These are phyloP conservation scores for Plasmodium coatneyi DNA, from an alignment of 169 alveolate species.

Conservation along the genomic window DNA sequence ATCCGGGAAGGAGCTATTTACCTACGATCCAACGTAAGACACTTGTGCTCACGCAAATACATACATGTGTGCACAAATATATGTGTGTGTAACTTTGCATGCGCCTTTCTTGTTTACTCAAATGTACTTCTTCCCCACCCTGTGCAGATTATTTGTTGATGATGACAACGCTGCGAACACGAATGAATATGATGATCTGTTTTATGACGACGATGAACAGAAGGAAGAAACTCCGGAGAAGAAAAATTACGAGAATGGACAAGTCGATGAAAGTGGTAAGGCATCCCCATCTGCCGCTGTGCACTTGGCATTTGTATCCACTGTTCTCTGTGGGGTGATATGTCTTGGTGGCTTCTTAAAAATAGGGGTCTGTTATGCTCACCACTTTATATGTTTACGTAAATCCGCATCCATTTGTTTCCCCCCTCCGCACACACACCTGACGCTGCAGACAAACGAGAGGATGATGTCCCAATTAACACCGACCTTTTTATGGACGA, in stretches of 20 bases:
- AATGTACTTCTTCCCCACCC: neutral
- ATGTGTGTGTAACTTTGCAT: neutral
- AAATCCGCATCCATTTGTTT: neutral
- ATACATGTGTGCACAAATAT: neutral
- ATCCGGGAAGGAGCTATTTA: conserved; percentile 90
- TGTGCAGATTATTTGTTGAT: conserved; percentile 86
- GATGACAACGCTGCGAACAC: conserved; percentile 89
- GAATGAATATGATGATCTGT: conserved; percentile 85
- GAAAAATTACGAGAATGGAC: conserved; percentile 66
- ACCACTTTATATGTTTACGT: neutral
- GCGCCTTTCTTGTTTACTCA: neutral
- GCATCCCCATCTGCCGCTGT: conserved; percentile 13
- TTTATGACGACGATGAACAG: conserved; percentile 79
- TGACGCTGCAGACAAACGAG: conserved; percentile 35
- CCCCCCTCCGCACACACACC: neutral
- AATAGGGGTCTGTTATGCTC: neutral
- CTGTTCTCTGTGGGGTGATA: neutral
- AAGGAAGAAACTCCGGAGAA: conserved; percentile 72
- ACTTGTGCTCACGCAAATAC: neutral
- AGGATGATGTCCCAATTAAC: conserved; percentile 73
- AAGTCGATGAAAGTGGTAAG: conserved; percentile 77
- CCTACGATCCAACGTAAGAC: conserved; percentile 86
- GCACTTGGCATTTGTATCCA: neutral
- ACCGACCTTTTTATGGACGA: conserved; percentile 61
- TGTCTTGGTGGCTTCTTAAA: neutral